Evolutionary conservation across 768 basidiomycete genomes (phyloP).

Genomic region (Lactifluus echinatus): DNA sequence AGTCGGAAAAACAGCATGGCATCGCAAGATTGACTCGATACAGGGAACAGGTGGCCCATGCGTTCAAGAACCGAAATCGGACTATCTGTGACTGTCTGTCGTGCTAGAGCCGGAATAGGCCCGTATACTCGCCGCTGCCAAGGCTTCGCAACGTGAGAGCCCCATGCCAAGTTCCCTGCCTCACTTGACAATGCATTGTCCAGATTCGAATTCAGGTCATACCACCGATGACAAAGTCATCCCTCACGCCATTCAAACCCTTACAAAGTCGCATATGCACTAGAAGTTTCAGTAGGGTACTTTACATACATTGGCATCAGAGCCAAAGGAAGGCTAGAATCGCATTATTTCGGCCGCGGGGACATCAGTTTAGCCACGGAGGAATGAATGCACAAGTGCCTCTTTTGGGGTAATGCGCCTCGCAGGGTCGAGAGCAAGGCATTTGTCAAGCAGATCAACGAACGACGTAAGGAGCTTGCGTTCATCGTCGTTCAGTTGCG

Average conservation of each 20-base stretch:
- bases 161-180: too few species aligned
- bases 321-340: not conserved
- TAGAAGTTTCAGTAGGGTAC: slow-evolving; percentile 6
- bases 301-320: slow-evolving; percentile 4
- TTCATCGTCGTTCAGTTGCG: slow-evolving; percentile 85
- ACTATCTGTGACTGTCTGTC: not conserved
- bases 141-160: too few species aligned
- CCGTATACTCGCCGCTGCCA: too few species aligned
- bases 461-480: slow-evolving; percentile 69
- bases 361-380: slow-evolving; percentile 40
- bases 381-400: slow-evolving; percentile 80
- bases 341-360: not conserved
- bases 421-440: slow-evolving; percentile 76
- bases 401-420: slow-evolving; percentile 86
- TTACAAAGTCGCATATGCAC: not conserved
- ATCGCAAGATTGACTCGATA: not conserved
- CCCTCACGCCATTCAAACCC: not conserved
- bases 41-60: not conserved
- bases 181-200: not conserved
- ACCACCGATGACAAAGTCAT: not conserved
- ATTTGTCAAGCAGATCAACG: slow-evolving; percentile 87
- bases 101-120: too few species aligned
- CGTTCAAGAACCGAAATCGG: not conserved
- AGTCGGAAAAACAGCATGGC: not conserved
- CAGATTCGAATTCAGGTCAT: not conserved